Evolutionary conservation across 2,329 filamentous ascomycete genomes (phyloP).

Genomic region (Exophiala dermatitidis): DNA sequence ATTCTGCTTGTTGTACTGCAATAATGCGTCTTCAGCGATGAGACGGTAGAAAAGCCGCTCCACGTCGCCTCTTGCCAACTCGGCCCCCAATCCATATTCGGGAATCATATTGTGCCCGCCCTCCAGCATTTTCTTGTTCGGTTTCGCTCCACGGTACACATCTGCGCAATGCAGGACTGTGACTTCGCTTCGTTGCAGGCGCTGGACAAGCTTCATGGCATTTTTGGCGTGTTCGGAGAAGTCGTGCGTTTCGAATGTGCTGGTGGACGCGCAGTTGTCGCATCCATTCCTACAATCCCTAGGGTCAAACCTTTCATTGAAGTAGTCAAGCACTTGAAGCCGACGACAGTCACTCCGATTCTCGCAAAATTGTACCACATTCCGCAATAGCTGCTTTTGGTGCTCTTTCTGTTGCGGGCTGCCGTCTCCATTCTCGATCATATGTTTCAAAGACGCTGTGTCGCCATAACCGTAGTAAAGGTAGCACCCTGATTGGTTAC

Average conservation of each 20-base stretch:
- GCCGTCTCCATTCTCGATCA: constrained; percentile 78
- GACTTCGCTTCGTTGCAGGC: constrained; percentile 52
- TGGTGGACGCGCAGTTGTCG: constrained; percentile 78
- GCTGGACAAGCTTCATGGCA: constrained; percentile 60
- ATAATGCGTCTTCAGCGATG: constrained; percentile 63
- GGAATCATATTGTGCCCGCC: constrained; percentile 46
- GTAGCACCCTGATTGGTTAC: constrained; percentile 78
- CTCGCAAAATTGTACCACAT: constrained; percentile 81
- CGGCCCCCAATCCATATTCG: constrained; percentile 61
- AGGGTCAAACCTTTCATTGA: constrained; percentile 72
- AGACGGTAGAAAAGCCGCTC: constrained; percentile 78
- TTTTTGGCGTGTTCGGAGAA: constrained; percentile 67
- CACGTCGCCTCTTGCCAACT: constrained; percentile 65
- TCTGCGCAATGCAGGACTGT: constrained; percentile 79
- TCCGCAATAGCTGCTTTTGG: constrained; percentile 75
- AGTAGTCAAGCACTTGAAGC: constrained; percentile 85
- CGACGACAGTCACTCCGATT: constrained; percentile 82
- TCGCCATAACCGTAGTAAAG: constrained; percentile 82
- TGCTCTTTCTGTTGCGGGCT: constrained; percentile 72
- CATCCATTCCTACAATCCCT: constrained; percentile 67
- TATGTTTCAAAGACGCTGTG: constrained; percentile 61
- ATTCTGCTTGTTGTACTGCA: constrained; percentile 62
- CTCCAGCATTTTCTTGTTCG: constrained; percentile 50
- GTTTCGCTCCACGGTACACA: constrained; percentile 63
- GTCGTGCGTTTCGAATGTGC: constrained; percentile 65